Conservation (phyloP, 768 basidiomycete genomes). For the Multifurca ochricompacta region DNA sequence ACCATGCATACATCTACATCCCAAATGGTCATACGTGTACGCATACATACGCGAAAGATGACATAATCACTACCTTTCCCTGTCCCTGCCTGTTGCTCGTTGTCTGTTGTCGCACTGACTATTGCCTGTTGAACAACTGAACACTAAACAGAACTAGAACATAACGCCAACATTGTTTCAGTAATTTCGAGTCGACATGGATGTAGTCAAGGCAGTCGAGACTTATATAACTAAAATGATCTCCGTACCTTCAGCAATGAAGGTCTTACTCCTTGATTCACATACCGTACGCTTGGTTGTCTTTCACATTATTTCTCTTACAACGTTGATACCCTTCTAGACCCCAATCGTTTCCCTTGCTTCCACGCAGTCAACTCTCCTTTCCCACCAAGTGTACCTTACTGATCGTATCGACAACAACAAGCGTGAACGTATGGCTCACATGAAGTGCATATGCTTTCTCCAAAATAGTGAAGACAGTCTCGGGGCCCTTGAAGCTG, state of each 20-base stretch:
- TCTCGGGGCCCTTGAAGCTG: slow-evolving; percentile 72
- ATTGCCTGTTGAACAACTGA: too few species aligned
- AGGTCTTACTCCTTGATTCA: slow-evolving; percentile 87
- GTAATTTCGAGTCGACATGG: slow-evolving; percentile 60
- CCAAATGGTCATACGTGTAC: too few species aligned
- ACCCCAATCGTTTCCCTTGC: slow-evolving; percentile 95
- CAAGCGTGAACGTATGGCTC: slow-evolving; percentile 84
- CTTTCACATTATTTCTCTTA: background rate
- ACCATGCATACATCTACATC: too few species aligned
- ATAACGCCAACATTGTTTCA: too few species aligned
- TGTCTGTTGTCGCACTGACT: too few species aligned
- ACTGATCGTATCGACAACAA: slow-evolving; percentile 97
- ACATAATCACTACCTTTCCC: too few species aligned
- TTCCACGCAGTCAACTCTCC: slow-evolving; percentile 84
- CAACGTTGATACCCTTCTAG: slow-evolving; percentile 31
- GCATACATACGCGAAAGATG: too few species aligned
- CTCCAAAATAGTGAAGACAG: slow-evolving; percentile 77
- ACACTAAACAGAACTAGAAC: too few species aligned
- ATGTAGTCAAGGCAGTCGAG: slow-evolving; percentile 91
- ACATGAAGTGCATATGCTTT: slow-evolving; percentile 97
- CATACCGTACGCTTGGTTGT: slow-evolving; percentile 68
- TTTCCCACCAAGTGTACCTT: slow-evolving; percentile 95
- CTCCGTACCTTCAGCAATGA: slow-evolving; percentile 81
- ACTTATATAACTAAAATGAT: slow-evolving; percentile 89
- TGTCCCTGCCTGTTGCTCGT: too few species aligned